Conservation (phyloP, 1,284 basidiomycete species). For the Ustilago curta region DNA sequence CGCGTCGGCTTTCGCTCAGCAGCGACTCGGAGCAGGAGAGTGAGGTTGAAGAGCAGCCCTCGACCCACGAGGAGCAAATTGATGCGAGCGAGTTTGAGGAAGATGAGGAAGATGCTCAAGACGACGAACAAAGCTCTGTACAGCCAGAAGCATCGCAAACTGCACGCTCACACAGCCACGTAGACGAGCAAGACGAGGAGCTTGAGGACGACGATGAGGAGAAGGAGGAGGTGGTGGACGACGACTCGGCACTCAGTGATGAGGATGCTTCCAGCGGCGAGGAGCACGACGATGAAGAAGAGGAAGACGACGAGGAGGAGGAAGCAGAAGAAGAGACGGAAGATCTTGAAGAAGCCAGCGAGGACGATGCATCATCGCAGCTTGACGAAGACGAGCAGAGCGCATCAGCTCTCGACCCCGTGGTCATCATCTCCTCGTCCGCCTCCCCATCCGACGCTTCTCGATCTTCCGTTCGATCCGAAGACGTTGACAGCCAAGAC, state of each 20-base stretch:
- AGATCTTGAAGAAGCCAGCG: neutral
- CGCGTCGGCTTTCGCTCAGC: conserved; percentile 22
- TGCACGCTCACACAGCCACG: conserved; percentile 2
- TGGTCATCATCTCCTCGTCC: conserved; percentile 15
- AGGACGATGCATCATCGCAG: conserved; percentile 11
- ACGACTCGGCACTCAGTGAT: conserved; percentile 4
- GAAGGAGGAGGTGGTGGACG: conserved; percentile 9
- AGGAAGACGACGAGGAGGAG: neutral
- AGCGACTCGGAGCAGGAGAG: conserved; percentile 24
- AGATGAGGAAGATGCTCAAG: conserved; percentile 2
- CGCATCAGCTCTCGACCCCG: conserved; percentile 6
- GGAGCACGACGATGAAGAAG: conserved; percentile 4
- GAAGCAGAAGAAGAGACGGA: neutral
- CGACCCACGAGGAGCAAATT: neutral
- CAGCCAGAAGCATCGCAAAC: conserved; percentile 10
- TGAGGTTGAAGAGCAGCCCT: conserved; percentile 4
- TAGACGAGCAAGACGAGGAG: conserved; percentile 11
- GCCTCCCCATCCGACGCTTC: conserved; percentile 11
- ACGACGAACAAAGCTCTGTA: conserved; percentile 10
- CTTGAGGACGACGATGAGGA: conserved; percentile 5
- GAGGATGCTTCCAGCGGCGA: conserved; percentile 5
- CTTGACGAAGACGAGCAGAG: conserved; percentile 12
- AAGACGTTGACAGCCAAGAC: neutral
- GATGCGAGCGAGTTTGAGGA: neutral
- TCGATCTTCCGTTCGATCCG: neutral